Evolutionary conservation across 1,284 basidiomycete genomes (phyloP).

Genomic region (Neolentinus lepideus): DNA sequence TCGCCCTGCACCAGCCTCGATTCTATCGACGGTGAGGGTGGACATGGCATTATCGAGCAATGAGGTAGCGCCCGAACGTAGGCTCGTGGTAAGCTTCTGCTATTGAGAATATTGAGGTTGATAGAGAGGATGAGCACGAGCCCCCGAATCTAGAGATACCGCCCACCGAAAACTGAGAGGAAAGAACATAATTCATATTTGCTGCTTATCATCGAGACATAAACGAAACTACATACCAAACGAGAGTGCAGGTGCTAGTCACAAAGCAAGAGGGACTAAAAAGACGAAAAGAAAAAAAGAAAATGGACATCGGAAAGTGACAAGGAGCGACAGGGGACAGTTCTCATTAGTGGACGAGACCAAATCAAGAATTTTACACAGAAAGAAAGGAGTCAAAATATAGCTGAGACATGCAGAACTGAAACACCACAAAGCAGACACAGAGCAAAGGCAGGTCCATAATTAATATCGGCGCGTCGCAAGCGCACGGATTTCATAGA

Average conservation of each 20-base stretch:
- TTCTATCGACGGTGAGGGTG: not conserved
- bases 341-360: conserved; percentile 1
- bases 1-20: not conserved
- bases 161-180: not conserved
- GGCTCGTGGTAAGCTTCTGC: not conserved
- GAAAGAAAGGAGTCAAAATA: conserved; percentile 5
- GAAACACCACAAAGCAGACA: conserved; percentile 5
- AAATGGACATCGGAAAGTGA: not conserved
- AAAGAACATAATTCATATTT: conserved; percentile 4
- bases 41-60: not conserved
- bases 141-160: too few species aligned
- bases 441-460: not conserved
- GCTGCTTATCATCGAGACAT: not conserved
- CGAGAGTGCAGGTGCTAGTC: not conserved
- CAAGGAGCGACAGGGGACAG: not conserved
- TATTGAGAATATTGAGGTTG: not conserved
- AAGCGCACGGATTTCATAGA: conserved; percentile 75
- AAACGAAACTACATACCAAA: conserved; percentile 1
- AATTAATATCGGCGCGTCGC: conserved; percentile 70
- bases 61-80: not conserved
- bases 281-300: not conserved
- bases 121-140: too few species aligned
- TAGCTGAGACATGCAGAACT: conserved; percentile 1
- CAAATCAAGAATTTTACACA: not conserved
- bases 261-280: not conserved